Evolutionary conservation across 129 eudicot genomes (phyloP).

Genomic region (Smallanthus sonchifolius): DNA sequence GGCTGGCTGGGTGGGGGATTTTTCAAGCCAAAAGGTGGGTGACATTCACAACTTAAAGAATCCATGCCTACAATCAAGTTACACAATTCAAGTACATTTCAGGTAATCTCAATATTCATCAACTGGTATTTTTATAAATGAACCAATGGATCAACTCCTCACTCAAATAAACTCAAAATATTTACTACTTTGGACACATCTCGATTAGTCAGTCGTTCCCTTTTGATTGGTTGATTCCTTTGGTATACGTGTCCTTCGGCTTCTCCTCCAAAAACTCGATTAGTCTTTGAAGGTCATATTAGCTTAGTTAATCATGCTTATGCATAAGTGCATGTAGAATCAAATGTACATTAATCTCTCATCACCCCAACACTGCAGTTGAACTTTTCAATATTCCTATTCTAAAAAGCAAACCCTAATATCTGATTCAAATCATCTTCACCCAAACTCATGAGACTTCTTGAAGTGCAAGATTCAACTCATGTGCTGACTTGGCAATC

Average conservation of each 20-base stretch:
- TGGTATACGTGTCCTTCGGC: conserved; percentile 23
- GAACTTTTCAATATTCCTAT: conserved; percentile 29
- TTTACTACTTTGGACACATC: conserved; percentile 26
- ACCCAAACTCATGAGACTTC: conserved; percentile 57
- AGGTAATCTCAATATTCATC: conserved; percentile 16
- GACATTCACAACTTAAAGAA: conserved; percentile 16
- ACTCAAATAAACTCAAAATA: conserved; percentile 24
- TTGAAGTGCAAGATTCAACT: conserved; percentile 83
- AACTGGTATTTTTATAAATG: conserved; percentile 27
- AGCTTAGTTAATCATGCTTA: conserved; percentile 29
- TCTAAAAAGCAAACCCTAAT: conserved; percentile 28
- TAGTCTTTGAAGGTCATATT: conserved; percentile 25
- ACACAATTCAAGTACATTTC: conserved; percentile 32
- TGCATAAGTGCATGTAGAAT: conserved; percentile 12
- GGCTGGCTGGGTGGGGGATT: not conserved
- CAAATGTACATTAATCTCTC: conserved; percentile 35
- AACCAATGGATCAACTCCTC: conserved; percentile 39
- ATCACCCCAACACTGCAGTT: conserved; percentile 31
- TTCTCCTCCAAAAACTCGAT: conserved; percentile 26
- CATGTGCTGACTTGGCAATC: conserved; percentile 84
- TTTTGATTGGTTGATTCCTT: conserved; percentile 19
- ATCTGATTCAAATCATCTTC: conserved; percentile 24
- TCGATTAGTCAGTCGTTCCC: conserved; percentile 24
- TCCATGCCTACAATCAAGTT: conserved; percentile 33
- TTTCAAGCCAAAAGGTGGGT: conserved; percentile 20